phyloP scores from a whole-genome alignment of 2,329 filamentous ascomycete species.

The Alternaria viburni region DNA sequence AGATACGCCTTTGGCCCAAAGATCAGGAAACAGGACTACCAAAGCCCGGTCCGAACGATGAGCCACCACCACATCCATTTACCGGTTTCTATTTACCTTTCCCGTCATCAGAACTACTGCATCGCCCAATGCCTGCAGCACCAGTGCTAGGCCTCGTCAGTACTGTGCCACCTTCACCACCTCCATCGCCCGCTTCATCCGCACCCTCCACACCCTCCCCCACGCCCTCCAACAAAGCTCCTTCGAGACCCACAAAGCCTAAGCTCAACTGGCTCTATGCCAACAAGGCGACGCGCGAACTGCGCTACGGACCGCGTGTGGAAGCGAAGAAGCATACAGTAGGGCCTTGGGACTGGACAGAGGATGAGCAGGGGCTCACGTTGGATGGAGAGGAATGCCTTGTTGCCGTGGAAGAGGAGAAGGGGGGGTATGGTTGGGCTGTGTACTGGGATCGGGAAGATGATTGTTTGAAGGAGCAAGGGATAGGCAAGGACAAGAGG shows the following conservation, averaged over 20 bases:
- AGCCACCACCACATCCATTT: conserved; percentile 53
- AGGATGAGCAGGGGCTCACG: conserved; percentile 61
- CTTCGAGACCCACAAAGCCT: conserved; percentile 48
- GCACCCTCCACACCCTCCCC: conserved; percentile 33
- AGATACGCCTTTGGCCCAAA: conserved; percentile 48
- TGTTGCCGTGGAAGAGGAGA: conserved; percentile 62
- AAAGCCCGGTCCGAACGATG: conserved; percentile 20
- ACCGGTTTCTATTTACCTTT: conserved; percentile 59
- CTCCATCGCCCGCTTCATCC: conserved; percentile 34
- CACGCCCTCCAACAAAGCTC: neutral
- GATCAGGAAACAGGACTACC: conserved; percentile 40
- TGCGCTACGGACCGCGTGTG: conserved; percentile 71
- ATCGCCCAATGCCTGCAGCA: conserved; percentile 41
- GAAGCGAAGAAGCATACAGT: conserved; percentile 75
- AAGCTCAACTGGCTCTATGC: conserved; percentile 73
- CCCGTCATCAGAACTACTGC: conserved; percentile 51
- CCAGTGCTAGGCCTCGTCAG: conserved; percentile 58
- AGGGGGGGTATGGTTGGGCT: conserved; percentile 57
- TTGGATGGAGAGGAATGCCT: conserved; percentile 63
- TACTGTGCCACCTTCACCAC: conserved; percentile 46
- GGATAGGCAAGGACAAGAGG: conserved; percentile 49
- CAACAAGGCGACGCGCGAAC: conserved; percentile 64
- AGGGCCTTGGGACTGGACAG: conserved; percentile 83
- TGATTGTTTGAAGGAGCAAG: conserved; percentile 50
- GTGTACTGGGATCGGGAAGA: conserved; percentile 60